Conservation (phyloP, 2,329 filamentous ascomycete genomes). For the Stachybotrys elegans region DNA sequence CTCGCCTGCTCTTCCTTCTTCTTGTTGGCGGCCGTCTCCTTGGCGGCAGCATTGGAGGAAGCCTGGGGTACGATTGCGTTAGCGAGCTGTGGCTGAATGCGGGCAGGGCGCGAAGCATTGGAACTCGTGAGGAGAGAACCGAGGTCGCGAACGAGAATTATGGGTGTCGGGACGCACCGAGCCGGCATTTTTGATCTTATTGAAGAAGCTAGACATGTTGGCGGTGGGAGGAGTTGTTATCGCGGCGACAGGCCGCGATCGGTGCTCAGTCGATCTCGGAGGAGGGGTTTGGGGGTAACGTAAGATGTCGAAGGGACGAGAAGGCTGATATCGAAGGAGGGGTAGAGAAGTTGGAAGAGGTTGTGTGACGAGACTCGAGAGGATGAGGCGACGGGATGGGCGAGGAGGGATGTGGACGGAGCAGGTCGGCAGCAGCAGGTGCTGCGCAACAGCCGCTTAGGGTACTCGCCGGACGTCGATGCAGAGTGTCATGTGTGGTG, state of each 20-base stretch:
- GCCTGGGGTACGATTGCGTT: too few relatives aligned
- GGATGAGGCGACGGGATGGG: slow-evolving; percentile 6
- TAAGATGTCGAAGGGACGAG: too few relatives aligned
- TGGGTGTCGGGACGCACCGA: slow-evolving; percentile 39
- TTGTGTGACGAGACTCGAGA: not conserved
- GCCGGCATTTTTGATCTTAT: slow-evolving; percentile 51
- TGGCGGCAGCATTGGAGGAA: slow-evolving; percentile 34
- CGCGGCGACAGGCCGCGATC: not conserved
- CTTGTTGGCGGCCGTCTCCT: slow-evolving; percentile 47
- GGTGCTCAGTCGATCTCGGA: slow-evolving; percentile 4
- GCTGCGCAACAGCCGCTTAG: slow-evolving; percentile 30
- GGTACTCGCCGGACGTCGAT: slow-evolving; percentile 18
- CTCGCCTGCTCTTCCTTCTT: slow-evolving; percentile 54
- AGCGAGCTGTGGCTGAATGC: too few relatives aligned
- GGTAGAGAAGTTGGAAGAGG: too few relatives aligned
- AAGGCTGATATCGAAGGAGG: too few relatives aligned
- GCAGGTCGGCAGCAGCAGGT: slow-evolving; percentile 23
- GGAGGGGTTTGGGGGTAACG: too few relatives aligned
- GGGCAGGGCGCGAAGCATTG: too few relatives aligned
- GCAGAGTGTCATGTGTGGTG: slow-evolving; percentile 18
- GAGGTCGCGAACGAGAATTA: slow-evolving; percentile 16
- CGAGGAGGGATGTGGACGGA: slow-evolving; percentile 7
- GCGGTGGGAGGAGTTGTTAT: slow-evolving; percentile 8
- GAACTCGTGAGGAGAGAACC: slow-evolving; percentile 6
- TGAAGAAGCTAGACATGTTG: slow-evolving; percentile 53